These are phyloP conservation scores for Aspergillus proliferans DNA, from an alignment of 2,329 filamentous ascomycete genomes.

Conservation along the genomic window DNA sequence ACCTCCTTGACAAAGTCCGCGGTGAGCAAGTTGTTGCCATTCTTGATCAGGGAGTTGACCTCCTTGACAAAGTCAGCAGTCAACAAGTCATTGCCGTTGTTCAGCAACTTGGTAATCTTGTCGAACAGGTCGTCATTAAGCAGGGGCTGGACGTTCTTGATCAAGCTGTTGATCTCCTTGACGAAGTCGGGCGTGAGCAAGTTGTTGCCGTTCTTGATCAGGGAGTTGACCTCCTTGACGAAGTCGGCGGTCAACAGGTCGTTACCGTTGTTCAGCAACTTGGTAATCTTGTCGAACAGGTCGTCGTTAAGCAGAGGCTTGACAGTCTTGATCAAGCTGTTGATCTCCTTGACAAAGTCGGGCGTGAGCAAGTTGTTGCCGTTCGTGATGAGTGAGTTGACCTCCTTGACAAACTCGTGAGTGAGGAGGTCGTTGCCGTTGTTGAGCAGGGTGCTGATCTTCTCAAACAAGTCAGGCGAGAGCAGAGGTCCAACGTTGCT, in stretches of 20 bases:
- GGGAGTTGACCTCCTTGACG: conserved; percentile 12
- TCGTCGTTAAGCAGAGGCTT: conserved; percentile 19
- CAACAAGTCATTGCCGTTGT: conserved; percentile 18
- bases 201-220: conserved; percentile 12
- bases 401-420: conserved; percentile 14
- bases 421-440: conserved; percentile 9
- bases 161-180: conserved; percentile 10
- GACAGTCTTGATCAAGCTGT: conserved; percentile 11
- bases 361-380: conserved; percentile 13
- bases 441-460: conserved; percentile 2
- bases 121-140: conserved; percentile 22
- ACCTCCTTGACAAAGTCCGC: conserved; percentile 17
- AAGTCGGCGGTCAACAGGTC: conserved; percentile 6
- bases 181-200: conserved; percentile 12
- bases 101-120: conserved; percentile 20
- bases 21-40: conserved; percentile 22
- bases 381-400: conserved; percentile 11
- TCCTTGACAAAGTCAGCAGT: conserved; percentile 20
- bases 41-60: conserved; percentile 19
- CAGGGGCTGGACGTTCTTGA: conserved; percentile 15
- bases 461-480: conserved; percentile 1
- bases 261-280: conserved; percentile 19
- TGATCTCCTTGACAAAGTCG: conserved; percentile 12
- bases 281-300: conserved; percentile 20
- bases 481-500: conserved; percentile 1